phyloP scores from a whole-genome alignment of 2,329 filamentous ascomycete species.

The Cordyceps fumosorosea region DNA sequence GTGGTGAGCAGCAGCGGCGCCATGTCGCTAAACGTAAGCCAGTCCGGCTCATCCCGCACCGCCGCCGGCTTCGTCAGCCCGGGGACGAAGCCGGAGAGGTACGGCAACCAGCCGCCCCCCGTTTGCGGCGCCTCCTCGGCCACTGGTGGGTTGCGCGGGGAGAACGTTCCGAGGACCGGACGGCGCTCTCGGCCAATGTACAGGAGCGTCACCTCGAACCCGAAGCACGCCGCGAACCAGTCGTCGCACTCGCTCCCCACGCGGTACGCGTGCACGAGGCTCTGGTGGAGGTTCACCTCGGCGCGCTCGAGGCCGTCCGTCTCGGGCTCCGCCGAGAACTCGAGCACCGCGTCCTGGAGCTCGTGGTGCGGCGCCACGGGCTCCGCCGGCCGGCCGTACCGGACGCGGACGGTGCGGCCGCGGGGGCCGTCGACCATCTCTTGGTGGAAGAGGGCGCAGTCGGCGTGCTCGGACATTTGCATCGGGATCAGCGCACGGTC shows the following conservation, averaged over 20 bases:
- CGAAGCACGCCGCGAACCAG: constrained; percentile 64
- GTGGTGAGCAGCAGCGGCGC: constrained; percentile 70
- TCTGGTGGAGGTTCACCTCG: constrained; percentile 53
- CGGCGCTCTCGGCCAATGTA: constrained; percentile 57
- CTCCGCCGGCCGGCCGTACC: constrained; percentile 33
- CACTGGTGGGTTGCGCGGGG: constrained; percentile 28
- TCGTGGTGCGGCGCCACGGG: constrained; percentile 32
- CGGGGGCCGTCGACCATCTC: constrained; percentile 32
- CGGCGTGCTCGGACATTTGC: constrained; percentile 49
- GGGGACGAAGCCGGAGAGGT: constrained; percentile 27
- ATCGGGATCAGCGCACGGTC: constrained; percentile 46
- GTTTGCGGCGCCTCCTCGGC: constrained; percentile 17
- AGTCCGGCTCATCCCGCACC: constrained; percentile 30
- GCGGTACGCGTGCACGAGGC: constrained; percentile 50
- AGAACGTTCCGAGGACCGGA: constrained; percentile 52
- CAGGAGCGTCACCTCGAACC: constrained; percentile 52
- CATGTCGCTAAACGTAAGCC: constrained; percentile 65
- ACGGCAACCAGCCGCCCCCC: constrained; percentile 31
- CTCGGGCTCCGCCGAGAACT: constrained; percentile 52
- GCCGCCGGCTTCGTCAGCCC: not conserved
- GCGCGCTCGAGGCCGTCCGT: constrained; percentile 38
- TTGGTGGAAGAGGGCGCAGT: constrained; percentile 59
- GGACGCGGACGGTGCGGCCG: constrained; percentile 32
- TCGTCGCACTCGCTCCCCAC: constrained; percentile 54
- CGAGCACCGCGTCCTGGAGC: constrained; percentile 34